Evolutionary conservation across 495 filamentous ascomycete genomes (phyloP).

Genomic region (Aspergillus homomorphus): DNA sequence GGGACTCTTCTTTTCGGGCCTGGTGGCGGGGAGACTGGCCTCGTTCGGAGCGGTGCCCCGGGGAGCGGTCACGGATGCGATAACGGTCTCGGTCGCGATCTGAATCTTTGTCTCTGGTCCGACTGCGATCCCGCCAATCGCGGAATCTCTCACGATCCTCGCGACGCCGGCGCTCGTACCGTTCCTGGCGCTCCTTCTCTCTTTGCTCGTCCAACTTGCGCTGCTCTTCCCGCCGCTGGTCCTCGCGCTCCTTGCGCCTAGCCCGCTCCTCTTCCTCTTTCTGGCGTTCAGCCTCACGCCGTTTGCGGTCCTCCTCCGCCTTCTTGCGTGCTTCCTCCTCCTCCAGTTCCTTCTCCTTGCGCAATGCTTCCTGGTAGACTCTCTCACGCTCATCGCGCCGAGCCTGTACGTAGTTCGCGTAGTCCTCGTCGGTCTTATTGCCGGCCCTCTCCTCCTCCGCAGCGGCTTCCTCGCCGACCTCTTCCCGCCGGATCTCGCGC

Average conservation of each 20-base stretch:
- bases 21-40: slow-evolving; percentile 38
- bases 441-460: slow-evolving; percentile 65
- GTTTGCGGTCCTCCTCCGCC: slow-evolving; percentile 63
- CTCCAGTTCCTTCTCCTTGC: slow-evolving; percentile 59
- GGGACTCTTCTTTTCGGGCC: slow-evolving; percentile 39
- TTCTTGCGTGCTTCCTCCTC: slow-evolving; percentile 64
- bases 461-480: slow-evolving; percentile 73
- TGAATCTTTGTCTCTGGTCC: slow-evolving; percentile 28
- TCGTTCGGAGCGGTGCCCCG: slow-evolving; percentile 38
- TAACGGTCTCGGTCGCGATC: slow-evolving; percentile 42
- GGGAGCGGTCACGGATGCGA: slow-evolving; percentile 39
- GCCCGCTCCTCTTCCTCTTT: slow-evolving; percentile 58
- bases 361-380: slow-evolving; percentile 60
- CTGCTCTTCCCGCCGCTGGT: slow-evolving; percentile 56
- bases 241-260: slow-evolving; percentile 43
- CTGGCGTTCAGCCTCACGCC: slow-evolving; percentile 59
- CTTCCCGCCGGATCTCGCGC: slow-evolving; percentile 63
- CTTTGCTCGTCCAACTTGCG: slow-evolving; percentile 49
- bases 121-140: slow-evolving; percentile 34
- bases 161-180: slow-evolving; percentile 46
- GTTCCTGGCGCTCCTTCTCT: slow-evolving; percentile 52
- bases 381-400: slow-evolving; percentile 62
- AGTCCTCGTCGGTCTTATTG: slow-evolving; percentile 79
- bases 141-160: slow-evolving; percentile 42
- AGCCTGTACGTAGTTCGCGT: slow-evolving; percentile 67